These are phyloP conservation scores for Draba incana DNA, from an alignment of 345 rosid genomes.

Conservation along the genomic window DNA sequence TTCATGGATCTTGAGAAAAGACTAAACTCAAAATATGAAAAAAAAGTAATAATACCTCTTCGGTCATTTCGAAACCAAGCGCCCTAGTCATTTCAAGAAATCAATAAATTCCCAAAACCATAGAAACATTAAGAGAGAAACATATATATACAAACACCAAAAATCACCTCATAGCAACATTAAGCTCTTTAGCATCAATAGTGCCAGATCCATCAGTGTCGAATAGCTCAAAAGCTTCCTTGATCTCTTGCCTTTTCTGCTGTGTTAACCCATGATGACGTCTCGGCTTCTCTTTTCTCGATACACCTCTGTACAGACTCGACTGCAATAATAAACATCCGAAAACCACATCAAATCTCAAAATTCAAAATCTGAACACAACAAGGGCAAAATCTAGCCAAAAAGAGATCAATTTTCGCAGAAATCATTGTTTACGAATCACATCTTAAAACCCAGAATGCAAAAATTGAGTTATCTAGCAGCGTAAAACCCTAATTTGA, in stretches of 20 bases:
- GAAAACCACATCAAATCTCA: neutral
- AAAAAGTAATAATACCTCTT: constrained; percentile 59
- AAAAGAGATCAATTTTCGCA: no score
- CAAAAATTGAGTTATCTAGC: constrained; percentile 9
- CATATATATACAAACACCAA: neutral
- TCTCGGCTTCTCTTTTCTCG: constrained; percentile 73
- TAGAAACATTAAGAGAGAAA: neutral
- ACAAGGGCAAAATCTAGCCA: neutral
- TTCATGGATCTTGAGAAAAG: neutral
- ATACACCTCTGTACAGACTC: constrained; percentile 49
- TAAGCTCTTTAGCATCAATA: constrained; percentile 96
- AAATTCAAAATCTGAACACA: constrained; percentile 13
- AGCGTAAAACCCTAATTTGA: neutral
- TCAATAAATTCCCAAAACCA: neutral
- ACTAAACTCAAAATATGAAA: neutral
- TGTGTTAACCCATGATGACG: constrained; percentile 71
- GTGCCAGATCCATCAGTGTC: constrained; percentile 98
- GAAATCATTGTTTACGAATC: neutral
- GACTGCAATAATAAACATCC: constrained; percentile 41
- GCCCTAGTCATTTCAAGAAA: constrained; percentile 52
- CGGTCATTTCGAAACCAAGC: constrained; percentile 95
- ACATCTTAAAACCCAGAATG: constrained; percentile 26
- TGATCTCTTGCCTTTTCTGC: constrained; percentile 88
- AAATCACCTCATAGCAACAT: constrained; percentile 93
- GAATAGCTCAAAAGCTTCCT: constrained; percentile 90